Base-by-base conservation (phyloP, 2,329 filamentous ascomycete genomes). In the Aspergillus novofumigatus region DNA sequence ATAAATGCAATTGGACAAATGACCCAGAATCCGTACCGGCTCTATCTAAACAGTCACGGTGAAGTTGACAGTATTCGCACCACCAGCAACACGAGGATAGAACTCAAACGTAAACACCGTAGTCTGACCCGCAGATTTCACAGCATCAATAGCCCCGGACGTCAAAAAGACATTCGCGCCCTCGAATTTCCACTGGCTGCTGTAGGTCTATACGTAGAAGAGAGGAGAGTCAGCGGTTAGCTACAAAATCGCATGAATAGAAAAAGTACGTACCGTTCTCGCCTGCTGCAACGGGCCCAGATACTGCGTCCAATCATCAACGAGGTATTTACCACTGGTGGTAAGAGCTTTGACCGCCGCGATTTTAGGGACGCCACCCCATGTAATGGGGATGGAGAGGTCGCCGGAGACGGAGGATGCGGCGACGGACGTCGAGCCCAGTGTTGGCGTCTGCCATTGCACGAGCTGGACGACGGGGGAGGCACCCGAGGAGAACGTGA, bases 261-360 rank as follows among this genome's bases (percentile, higher is more conserved):
- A 56, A 41, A 44, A 14, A 49, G n/a, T 25, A 62, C 60, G 60
- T 60, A 73, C 78, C 17, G 75, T 65, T 11, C 66, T 63, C 1
- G 71, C 78, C 60, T 82, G 75, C 64, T 85, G 81, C 25, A 86
- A 65, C 2, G 78, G 74, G 0, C 80, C 79, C 1, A 85, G 68
- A 29, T 76, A 83, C 63, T 76, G 68, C 0, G 83, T 86, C 81
- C 81, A 86, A 51, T 80, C 77, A 60, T 86, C 83, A 3, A 82
- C 75, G 6, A 86, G 65, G 53, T 77, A 82, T 6, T 69, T 74
- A 1, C 81, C 81, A 58, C 83, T 80, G 1, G 64, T 67, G 21
- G 76, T 77, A 4, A 80, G 49, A 9, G 82, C 81, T 61, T 81
- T 80, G 2, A 85, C 76, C 0, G 83, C 75, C 0, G 83, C 83